phyloP scores from a whole-genome alignment of 2,329 filamentous ascomycete species.

The Sporothrix mexicana region DNA sequence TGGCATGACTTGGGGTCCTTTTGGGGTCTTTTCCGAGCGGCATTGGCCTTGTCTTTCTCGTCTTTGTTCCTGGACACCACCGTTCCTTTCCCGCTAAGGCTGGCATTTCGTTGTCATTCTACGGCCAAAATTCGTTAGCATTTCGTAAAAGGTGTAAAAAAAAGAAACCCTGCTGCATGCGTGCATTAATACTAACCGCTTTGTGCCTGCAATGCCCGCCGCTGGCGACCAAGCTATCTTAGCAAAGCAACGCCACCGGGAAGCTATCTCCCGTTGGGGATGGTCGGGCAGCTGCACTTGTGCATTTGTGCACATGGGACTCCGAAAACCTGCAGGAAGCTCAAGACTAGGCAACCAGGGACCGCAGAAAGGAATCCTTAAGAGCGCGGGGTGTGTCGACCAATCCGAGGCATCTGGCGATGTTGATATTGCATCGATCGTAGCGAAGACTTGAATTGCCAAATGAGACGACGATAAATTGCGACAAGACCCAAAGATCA shows the following conservation, averaged over 20 bases:
- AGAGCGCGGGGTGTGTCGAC: constrained; percentile 19
- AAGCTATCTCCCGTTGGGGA: constrained; percentile 30
- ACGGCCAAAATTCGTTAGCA: background rate
- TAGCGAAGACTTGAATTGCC: background rate
- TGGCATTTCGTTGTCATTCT: background rate
- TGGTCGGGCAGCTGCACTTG: constrained; percentile 14
- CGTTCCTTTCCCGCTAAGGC: background rate
- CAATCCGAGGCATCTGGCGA: background rate
- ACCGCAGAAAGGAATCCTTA: background rate
- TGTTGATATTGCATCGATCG: background rate
- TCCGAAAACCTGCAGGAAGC: background rate
- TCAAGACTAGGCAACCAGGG: background rate
- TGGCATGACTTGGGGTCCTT: background rate
- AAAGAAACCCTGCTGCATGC: no score
- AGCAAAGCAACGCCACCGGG: constrained; percentile 18
- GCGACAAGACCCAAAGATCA: background rate
- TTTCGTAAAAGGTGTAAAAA: background rate
- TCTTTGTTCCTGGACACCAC: background rate
- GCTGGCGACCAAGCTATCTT: constrained; percentile 31
- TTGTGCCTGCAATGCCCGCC: constrained; percentile 10
- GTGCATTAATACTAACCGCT: no score
- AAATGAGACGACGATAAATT: background rate
- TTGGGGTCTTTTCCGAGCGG: background rate
- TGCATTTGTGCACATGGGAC: background rate
- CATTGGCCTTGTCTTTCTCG: background rate